These are phyloP conservation scores for Mortierella sp. DNA, from an alignment of 371 early-diverging fungal species.

Conservation along the genomic window DNA sequence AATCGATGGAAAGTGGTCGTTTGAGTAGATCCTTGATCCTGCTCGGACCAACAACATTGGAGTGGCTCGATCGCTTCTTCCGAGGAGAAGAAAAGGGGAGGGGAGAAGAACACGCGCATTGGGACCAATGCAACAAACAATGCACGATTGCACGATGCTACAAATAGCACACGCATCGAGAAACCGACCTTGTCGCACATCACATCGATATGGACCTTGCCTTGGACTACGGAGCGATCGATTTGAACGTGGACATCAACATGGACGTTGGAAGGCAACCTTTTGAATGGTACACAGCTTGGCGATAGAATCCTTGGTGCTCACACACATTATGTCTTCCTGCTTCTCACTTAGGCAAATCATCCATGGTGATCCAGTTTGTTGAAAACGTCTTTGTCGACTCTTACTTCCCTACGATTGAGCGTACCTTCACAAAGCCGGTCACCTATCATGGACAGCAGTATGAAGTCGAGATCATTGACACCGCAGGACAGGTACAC, in stretches of 20 bases:
- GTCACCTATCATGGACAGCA: constrained; percentile 86
- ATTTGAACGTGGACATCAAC: too few species aligned
- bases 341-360: constrained; percentile 73
- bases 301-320: not conserved
- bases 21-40: not conserved
- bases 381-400: constrained; percentile 94
- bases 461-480: constrained; percentile 91
- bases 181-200: too few species aligned
- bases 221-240: too few species aligned
- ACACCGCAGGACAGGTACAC: constrained; percentile 97
- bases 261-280: too few species aligned
- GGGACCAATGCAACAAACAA: not conserved
- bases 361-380: constrained; percentile 93
- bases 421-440: constrained; percentile 89
- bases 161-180: too few species aligned
- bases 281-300: too few species aligned
- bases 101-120: not conserved
- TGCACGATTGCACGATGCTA: not conserved
- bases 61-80: not conserved
- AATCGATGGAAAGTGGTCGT: not conserved
- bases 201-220: too few species aligned
- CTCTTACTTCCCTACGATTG: constrained; percentile 95
- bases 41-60: constrained; percentile 4
- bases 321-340: not conserved
- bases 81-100: not conserved